Evolutionary conservation across 2,329 filamentous ascomycete species (phyloP), one percentile per base, ranked within the genome.

Genomic region (Penicillium sp.): DNA sequence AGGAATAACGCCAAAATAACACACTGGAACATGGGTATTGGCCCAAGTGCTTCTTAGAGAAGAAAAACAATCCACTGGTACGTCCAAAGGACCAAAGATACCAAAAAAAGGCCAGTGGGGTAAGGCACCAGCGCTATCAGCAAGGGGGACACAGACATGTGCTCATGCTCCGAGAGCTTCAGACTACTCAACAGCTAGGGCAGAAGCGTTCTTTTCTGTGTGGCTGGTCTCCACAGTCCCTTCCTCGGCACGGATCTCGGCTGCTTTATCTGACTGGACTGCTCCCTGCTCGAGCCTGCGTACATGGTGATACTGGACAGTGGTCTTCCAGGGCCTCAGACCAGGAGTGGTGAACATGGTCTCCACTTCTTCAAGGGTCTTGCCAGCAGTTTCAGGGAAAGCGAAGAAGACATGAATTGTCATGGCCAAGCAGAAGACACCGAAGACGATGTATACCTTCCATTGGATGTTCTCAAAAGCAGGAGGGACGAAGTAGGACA

Each of bases 301-400:
- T 9, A 59, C 57, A 10, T 58, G 55, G 0, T 48, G 54, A 33
- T 52, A 57, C 22, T 58, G 47, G 7, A 59, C 56, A 1, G 16
- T 49, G 13, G 56, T 59, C 42, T 53, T 52, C 57, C 57, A 59
- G 5, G 56, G 45, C 13, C n/a, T 50, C 28, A 59, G 36, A 2
- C 57, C 55, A 14, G 68, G 68, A 11, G 68, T 63, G 27, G 64
- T 70, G 64, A 91, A 91, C 55, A 90, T 83, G 12, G 81, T 80
- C 56, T 88, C 86, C 67, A 89, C 84, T 64, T 91, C 86, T 63
- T 91, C 87, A 1, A 91, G 79, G 0, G 85, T 86, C 69, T 83
- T 87, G 11, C 86, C 86, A 77, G 64, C 59, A 3, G 59, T 61
- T 41, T 61, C 59, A 11, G 59, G 59, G 52, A 61, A 61, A 16